A percentile compares a stretch with the other conserved stretches of the same genome.
These are phyloP conservation scores for Podila minutissima DNA, from an alignment of 192 early-diverging fungal species.

Conservation along the genomic window DNA sequence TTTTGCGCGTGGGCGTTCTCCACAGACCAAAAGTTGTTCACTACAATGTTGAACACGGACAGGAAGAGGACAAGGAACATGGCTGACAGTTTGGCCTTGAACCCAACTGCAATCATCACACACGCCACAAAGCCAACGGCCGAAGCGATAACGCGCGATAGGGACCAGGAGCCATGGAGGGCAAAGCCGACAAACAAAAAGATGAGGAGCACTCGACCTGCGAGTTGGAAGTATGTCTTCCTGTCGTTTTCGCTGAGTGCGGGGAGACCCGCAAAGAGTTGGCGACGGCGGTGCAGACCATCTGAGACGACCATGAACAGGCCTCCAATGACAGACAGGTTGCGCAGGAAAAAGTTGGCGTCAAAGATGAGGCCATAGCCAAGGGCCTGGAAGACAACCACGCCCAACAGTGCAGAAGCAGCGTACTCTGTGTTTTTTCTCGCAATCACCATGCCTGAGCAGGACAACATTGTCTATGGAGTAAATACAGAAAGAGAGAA, in stretches of 20 bases:
- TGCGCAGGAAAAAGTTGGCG: conserved; percentile 88
- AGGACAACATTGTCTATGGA: conserved; percentile 72
- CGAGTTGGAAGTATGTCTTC: conserved; percentile 89
- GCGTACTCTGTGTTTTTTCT: conserved; percentile 86
- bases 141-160: conserved; percentile 77
- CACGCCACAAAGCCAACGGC: conserved; percentile 84
- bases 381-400: conserved; percentile 90
- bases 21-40: conserved; percentile 98
- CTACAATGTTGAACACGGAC: conserved; percentile 87
- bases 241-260: conserved; percentile 84
- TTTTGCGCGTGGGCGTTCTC: conserved; percentile 81
- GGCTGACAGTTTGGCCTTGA: conserved; percentile 97
- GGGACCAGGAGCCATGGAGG: conserved; percentile 84
- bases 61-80: conserved; percentile 92
- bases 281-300: conserved; percentile 67
- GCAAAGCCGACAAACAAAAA: conserved; percentile 92
- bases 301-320: conserved; percentile 96
- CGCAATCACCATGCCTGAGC: conserved; percentile 84
- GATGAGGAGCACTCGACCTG: conserved; percentile 91
- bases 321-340: conserved; percentile 91
- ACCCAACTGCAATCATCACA: conserved; percentile 95
- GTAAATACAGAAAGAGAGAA: no score
- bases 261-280: conserved; percentile 91
- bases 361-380: conserved; percentile 97
- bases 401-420: conserved; percentile 81